Percentiles rank a stretch among this genome's conserved stretches.
phyloP scores from a whole-genome alignment of 176 grass and related monocot genomes.

The Paspalum notatum region DNA sequence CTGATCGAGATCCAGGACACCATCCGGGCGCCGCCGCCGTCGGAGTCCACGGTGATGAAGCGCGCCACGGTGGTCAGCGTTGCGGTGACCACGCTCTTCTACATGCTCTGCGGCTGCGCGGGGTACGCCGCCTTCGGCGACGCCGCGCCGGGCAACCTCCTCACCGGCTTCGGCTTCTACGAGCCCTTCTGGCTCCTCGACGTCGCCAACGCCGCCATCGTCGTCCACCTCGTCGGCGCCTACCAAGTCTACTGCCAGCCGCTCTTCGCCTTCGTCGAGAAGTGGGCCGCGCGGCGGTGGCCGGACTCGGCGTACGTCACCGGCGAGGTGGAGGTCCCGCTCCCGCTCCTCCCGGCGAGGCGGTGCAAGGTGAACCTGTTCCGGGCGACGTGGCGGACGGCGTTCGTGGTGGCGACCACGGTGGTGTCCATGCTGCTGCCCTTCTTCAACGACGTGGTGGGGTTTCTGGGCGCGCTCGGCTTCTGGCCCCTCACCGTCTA shows the following conservation, averaged over 20 bases:
- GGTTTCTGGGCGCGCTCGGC: conserved; percentile 61
- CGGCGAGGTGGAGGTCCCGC: conserved; percentile 49
- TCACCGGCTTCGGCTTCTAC: conserved; percentile 68
- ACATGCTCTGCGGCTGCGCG: conserved; percentile 60
- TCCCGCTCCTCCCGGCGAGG: conserved; percentile 38
- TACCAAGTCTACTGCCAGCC: conserved; percentile 88
- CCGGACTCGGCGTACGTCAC: conserved; percentile 51
- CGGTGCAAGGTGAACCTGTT: conserved; percentile 59
- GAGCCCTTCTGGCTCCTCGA: conserved; percentile 73
- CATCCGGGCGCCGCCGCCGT: conserved; percentile 44
- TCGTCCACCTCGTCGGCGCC: conserved; percentile 59
- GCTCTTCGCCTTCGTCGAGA: conserved; percentile 86
- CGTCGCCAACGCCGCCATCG: conserved; percentile 61
- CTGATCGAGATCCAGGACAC: conserved; percentile 85
- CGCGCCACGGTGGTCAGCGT: conserved; percentile 49
- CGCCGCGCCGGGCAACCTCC: conserved; percentile 53
- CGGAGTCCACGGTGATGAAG: conserved; percentile 59
- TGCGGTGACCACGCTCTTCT: conserved; percentile 51
- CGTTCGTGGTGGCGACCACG: conserved; percentile 68
- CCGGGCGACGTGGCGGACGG: conserved; percentile 65
- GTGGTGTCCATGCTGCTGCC: conserved; percentile 88
- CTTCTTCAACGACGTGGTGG: conserved; percentile 84
- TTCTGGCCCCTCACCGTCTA: conserved; percentile 85
- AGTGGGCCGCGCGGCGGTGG: conserved; percentile 60
- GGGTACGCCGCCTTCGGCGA: conserved; percentile 64